A percentile compares a stretch with the other conserved stretches of the same genome.
phyloP scores from a whole-genome alignment of 345 rosid genomes.

The Salix dunnii region DNA sequence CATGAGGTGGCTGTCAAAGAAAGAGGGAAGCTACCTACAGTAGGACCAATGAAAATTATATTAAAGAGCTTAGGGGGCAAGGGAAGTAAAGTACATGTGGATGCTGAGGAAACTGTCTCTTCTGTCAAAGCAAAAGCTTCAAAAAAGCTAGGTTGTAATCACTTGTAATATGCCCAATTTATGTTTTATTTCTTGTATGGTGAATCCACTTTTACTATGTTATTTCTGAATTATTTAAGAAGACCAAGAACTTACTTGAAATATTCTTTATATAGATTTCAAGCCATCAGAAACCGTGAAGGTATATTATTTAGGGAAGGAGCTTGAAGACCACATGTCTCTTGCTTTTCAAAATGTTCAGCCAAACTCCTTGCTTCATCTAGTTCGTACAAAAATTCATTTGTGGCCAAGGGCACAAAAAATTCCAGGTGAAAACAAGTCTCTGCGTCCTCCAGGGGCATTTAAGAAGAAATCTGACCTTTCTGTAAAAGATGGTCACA shows the following conservation, averaged over 20 bases:
- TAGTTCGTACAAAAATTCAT: slow-evolving; percentile 82
- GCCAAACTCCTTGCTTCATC: slow-evolving; percentile 87
- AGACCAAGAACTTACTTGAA: slow-evolving; percentile 15
- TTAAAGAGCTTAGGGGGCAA: slow-evolving; percentile 97
- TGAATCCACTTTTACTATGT: not conserved
- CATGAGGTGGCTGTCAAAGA: slow-evolving; percentile 87
- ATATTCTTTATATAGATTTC: slow-evolving; percentile 58
- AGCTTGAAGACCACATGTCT: slow-evolving; percentile 77
- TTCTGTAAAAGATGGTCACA: slow-evolving; percentile 93
- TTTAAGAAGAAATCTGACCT: slow-evolving; percentile 99
- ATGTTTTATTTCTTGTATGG: not conserved
- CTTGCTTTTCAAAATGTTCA: slow-evolving; percentile 79
- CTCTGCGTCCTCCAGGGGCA: slow-evolving; percentile 95
- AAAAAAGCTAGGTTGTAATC: slow-evolving; percentile 76
- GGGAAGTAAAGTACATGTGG: slow-evolving; percentile 87
- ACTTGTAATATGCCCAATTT: not conserved
- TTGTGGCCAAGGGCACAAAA: slow-evolving; percentile 80
- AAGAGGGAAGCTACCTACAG: slow-evolving; percentile 72
- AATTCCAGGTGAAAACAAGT: slow-evolving; percentile 86
- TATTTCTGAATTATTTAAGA: not conserved
- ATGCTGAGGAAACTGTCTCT: slow-evolving; percentile 71
- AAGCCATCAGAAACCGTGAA: slow-evolving; percentile 81
- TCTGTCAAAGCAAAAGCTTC: slow-evolving; percentile 87
- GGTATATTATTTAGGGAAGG: slow-evolving; percentile 76
- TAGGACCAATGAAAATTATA: slow-evolving; percentile 80